Evolutionary conservation across 768 basidiomycete genomes (phyloP), one percentile per base, ranked within the genome.

Genomic region (Tulasnella sp.): DNA sequence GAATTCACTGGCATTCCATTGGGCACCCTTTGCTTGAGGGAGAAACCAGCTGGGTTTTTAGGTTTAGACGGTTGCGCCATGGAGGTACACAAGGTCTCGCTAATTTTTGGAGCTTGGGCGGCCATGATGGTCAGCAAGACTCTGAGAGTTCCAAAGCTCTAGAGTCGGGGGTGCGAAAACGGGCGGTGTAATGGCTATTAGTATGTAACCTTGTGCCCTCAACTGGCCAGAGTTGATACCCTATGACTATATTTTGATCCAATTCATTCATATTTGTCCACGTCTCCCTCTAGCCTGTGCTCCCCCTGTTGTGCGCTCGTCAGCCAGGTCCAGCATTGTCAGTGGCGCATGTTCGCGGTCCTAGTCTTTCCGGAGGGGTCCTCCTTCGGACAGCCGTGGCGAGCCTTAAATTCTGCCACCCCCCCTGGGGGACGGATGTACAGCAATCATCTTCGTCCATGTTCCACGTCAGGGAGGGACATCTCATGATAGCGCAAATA

Each of bases 41-140:
- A 92, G 23, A 80, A 85, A 48, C 82, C 86, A 42, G 93, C 92
- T 16, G 91, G 91, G 13, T 88, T 90, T 42, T 92, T 70, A 16
- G 74, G 55, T 13, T 37, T 46, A 32, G 44, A 61, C n/a, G 74
- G 46, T 85, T 40, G 84, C 84, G 0, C 81, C 82, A 23, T 67
- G 81, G 97, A 99, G 81, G 81, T 99, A 71, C 98, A 99, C 84
- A 85, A 89, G 51, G 90, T 91, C 57, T 91, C 91, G 82, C 79
- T 93, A 46, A 82, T 96, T n/a, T 94, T 95, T 84, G 92, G 86
- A 9, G 83, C 87, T 16, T 99, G 96, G 96, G 97, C 93, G 11
- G 92, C 95, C 20, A 92, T 93, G 71, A 99, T 99, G 97, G 93
- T 99, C 80, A 96, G 94, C 88, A 99, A 99, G 86, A 99, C 98